A percentile compares a stretch with the other conserved stretches of the same genome.
Conservation (phyloP, 2,329 filamentous ascomycete species). For the Keithomyces neogunnii region DNA sequence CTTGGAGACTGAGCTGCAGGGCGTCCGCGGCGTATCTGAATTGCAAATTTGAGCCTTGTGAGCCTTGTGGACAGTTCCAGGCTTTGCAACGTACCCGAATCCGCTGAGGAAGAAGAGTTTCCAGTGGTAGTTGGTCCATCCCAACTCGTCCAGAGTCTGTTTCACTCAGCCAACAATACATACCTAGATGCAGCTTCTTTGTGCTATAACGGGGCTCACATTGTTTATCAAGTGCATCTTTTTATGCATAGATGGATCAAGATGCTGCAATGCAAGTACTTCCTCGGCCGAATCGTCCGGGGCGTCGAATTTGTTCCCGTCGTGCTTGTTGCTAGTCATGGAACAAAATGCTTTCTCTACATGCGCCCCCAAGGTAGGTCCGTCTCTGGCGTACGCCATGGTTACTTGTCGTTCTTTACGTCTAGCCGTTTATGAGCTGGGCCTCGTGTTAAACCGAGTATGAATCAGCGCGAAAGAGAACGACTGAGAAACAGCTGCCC, state of each 20-base stretch:
- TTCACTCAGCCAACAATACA: no score
- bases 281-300: conserved; percentile 30
- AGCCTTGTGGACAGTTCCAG: background rate
- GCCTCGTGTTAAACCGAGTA: no score
- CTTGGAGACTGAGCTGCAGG: conserved; percentile 45
- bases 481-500: no score
- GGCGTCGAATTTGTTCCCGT: no score
- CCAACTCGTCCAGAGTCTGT: conserved; percentile 47
- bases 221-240: conserved; percentile 66
- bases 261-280: conserved; percentile 45
- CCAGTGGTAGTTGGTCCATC: conserved; percentile 49
- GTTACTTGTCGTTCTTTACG: no score
- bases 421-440: no score
- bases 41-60: background rate
- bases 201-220: conserved; percentile 27
- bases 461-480: no score
- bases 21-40: conserved; percentile 37
- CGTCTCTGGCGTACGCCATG: no score
- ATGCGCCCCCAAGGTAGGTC: no score
- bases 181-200: no score
- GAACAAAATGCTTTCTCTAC: no score
- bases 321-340: no score
- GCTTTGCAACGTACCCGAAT: conserved; percentile 33
- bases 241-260: conserved; percentile 52
- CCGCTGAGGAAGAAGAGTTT: conserved; percentile 55